Evolutionary conservation across 129 eudicot genomes (phyloP).

Genomic region (Apium graveolens): DNA sequence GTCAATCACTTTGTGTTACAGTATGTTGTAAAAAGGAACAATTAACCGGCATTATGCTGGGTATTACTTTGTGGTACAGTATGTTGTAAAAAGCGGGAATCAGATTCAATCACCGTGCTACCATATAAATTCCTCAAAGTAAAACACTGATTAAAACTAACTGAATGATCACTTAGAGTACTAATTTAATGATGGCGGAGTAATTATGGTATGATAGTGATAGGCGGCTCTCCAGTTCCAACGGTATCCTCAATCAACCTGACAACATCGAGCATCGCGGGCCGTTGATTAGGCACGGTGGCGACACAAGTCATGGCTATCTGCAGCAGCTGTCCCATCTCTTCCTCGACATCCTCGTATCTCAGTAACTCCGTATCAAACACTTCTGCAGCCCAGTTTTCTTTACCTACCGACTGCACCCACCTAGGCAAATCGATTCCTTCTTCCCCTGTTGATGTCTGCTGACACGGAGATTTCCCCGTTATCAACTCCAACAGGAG

Average conservation of each 20-base stretch:
- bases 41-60: too few relatives aligned
- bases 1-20: too few relatives aligned
- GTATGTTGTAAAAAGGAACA: too few relatives aligned
- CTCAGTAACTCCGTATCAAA: constrained; percentile 79
- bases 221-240: constrained; percentile 33
- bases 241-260: constrained; percentile 77
- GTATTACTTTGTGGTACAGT: too few relatives aligned
- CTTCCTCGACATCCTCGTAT: constrained; percentile 74
- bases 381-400: constrained; percentile 95
- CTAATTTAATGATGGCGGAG: not conserved
- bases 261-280: constrained; percentile 72
- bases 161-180: not conserved
- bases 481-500: constrained; percentile 69
- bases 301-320: constrained; percentile 88
- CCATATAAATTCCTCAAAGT: too few relatives aligned
- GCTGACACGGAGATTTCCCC: constrained; percentile 89
- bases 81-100: too few relatives aligned
- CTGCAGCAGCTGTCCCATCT: constrained; percentile 88
- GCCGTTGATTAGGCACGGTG: constrained; percentile 71
- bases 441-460: constrained; percentile 83
- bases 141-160: not conserved
- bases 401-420: constrained; percentile 85
- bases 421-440: constrained; percentile 92
- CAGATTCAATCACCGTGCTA: too few relatives aligned
- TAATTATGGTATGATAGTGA: constrained; percentile 2